Base-by-base conservation (phyloP, 345 rosid genomes). In the Camelina laxa region DNA sequence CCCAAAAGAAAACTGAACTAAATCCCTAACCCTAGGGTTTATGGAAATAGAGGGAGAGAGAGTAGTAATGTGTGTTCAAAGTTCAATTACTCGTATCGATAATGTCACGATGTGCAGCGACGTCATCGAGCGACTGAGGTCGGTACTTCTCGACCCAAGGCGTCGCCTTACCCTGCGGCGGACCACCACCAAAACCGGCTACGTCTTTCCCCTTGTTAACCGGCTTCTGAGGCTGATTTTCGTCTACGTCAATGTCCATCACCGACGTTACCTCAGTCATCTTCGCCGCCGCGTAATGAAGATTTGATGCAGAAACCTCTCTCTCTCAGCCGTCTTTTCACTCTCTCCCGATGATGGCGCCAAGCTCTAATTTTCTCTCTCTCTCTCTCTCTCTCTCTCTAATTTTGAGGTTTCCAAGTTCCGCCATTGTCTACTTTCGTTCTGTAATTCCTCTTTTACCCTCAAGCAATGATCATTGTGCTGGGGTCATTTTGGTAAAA, bases 61-160 rank as follows among this genome's bases (percentile, higher is more conserved):
- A 24, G 27, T 24, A 24, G 5, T 22, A 22, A 3, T 22, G 63
- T 31, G 42, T 7, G 76, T 3, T 12, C 22, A 7, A 12, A 60
- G 44, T 33, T 38, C 9, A n/a, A 66, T 80, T 85, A 95, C 99
- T 95, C 44, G 99, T 95, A 66, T 95, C 97, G 19, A 95, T 85
- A 57, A 95, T 95, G 88, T 92, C 99, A 35, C 99, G 97, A 82
- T 95, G 97, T 75, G 97, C 94, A 36, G 99, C 97, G 21, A 95
- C 99, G 69, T 92, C 99, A 33, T 88, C 87, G 19, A 92, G 99
- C 36, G 97, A 90, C 67, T 85, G 92, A 68, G 99, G 99, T 20
- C 99, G 93, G 82, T 90, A 92, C 84, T 95, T 95, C 80, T 95
- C 97, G 27, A 95, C 99, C 99, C 97, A 92, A 54, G 97, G 97